phyloP scores from a whole-genome alignment of 495 filamentous ascomycete genomes.

The Xylaria bambusicola region DNA sequence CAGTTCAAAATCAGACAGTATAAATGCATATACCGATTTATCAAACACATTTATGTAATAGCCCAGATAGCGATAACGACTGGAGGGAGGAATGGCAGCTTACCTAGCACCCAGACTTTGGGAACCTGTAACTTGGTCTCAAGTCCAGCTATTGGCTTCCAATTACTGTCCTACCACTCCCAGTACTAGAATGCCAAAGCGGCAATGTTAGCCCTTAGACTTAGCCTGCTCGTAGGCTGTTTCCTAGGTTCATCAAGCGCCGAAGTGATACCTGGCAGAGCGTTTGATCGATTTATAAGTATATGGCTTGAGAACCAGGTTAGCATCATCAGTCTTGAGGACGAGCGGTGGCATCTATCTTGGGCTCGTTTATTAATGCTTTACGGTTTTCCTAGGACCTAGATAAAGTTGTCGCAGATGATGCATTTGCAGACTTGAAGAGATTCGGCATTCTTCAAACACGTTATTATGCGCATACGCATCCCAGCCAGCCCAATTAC shows the following conservation, averaged over 20 bases:
- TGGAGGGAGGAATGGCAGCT: too few species aligned
- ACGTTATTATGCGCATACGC: slow-evolving; percentile 62
- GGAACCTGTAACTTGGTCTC: too few species aligned
- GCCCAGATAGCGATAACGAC: too few species aligned
- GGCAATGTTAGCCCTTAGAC: slow-evolving; percentile 1
- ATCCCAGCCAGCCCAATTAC: slow-evolving; percentile 64
- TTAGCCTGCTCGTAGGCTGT: not conserved
- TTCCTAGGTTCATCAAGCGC: not conserved
- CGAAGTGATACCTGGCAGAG: slow-evolving; percentile 52
- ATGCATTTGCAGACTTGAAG: slow-evolving; percentile 56
- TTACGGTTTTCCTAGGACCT: slow-evolving; percentile 51
- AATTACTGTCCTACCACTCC: too few species aligned
- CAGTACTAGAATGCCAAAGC: too few species aligned
- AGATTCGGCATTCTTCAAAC: slow-evolving; percentile 64
- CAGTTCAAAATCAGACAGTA: too few species aligned
- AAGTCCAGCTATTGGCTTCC: too few species aligned
- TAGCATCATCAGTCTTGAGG: slow-evolving; percentile 8
- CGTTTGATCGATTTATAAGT: slow-evolving; percentile 66
- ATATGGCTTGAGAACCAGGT: slow-evolving; percentile 73
- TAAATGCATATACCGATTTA: too few species aligned
- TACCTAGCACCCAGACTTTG: too few species aligned
- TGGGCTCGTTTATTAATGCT: not conserved
- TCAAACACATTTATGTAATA: too few species aligned
- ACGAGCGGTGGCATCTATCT: not conserved
- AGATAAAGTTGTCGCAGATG: slow-evolving; percentile 49